These are phyloP conservation scores for Acmispon strigosus DNA, from an alignment of 306 rosid genomes.

Conservation along the genomic window DNA sequence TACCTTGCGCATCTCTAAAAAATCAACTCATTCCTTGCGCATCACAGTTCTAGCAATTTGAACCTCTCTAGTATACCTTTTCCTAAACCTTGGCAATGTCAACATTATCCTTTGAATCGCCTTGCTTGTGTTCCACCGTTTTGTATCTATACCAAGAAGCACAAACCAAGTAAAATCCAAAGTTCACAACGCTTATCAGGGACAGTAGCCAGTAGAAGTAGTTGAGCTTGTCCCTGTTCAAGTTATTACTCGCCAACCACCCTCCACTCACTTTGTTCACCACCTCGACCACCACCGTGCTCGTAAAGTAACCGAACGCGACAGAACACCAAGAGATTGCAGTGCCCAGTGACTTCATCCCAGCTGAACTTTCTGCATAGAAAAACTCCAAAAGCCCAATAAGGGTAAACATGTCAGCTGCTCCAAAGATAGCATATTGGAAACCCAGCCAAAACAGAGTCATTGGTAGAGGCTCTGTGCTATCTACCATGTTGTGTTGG, in stretches of 20 bases:
- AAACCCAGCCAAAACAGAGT: slow-evolving; percentile 67
- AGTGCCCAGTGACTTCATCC: slow-evolving; percentile 48
- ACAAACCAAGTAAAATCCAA: slow-evolving; percentile 48
- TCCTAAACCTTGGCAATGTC: slow-evolving; percentile 16
- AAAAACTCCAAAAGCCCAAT: slow-evolving; percentile 78
- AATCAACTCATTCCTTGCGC: no score
- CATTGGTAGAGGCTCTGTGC: slow-evolving; percentile 54
- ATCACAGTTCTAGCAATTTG: no score
- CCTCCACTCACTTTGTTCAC: slow-evolving; percentile 80
- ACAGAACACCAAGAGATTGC: slow-evolving; percentile 45
- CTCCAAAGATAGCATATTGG: slow-evolving; percentile 65
- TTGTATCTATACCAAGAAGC: slow-evolving; percentile 70
- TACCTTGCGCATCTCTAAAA: no score
- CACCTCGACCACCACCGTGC: slow-evolving; percentile 54
- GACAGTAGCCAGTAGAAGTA: slow-evolving; percentile 64
- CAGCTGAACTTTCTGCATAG: slow-evolving; percentile 70
- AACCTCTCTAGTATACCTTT: not conserved
- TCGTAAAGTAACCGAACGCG: slow-evolving; percentile 35
- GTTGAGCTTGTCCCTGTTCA: slow-evolving; percentile 55
- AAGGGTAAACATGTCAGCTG: slow-evolving; percentile 62
- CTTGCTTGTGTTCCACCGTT: slow-evolving; percentile 41
- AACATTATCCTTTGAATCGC: slow-evolving; percentile 12
- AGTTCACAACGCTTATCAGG: slow-evolving; percentile 43
- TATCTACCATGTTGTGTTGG: slow-evolving; percentile 57
- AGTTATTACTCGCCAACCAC: slow-evolving; percentile 56